These are phyloP conservation scores for Fragaria nilgerrensis DNA, from an alignment of 306 rosid species.

Conservation along the genomic window DNA sequence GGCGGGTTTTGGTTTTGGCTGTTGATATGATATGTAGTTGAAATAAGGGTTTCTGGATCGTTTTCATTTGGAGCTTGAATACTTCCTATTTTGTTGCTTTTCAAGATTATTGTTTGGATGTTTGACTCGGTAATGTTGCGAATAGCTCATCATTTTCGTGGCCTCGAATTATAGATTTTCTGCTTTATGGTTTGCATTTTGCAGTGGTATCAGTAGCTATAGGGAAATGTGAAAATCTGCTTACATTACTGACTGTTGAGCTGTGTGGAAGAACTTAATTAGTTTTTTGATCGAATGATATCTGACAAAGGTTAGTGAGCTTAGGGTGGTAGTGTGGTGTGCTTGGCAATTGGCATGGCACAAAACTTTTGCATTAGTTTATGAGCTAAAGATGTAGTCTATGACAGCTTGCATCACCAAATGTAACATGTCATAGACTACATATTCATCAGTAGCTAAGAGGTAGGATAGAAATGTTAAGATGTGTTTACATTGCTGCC, in stretches of 20 bases:
- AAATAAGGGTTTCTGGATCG: constrained; percentile 29
- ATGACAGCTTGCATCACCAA: too few species aligned
- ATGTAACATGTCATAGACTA: too few species aligned
- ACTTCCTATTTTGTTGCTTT: constrained; percentile 1
- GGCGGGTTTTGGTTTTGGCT: not conserved
- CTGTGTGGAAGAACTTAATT: not conserved
- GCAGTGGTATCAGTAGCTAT: not conserved
- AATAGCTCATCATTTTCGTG: constrained; percentile 4
- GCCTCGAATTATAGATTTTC: not conserved
- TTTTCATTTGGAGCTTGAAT: constrained; percentile 16
- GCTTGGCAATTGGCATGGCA: not conserved
- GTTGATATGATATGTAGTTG: constrained; percentile 32
- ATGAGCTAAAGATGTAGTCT: too few species aligned
- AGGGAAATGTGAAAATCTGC: not conserved
- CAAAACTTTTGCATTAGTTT: too few species aligned
- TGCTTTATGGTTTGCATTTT: not conserved
- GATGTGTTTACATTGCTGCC: not conserved
- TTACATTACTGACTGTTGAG: not conserved
- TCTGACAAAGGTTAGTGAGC: not conserved
- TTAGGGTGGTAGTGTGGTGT: not conserved
- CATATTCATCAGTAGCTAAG: not conserved
- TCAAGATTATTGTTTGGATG: not conserved
- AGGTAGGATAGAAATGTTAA: not conserved
- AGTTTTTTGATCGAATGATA: not conserved
- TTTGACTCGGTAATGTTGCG: constrained; percentile 9